phyloP scores from a whole-genome alignment of 192 early-diverging fungal species.

The Coemansia furcata region DNA sequence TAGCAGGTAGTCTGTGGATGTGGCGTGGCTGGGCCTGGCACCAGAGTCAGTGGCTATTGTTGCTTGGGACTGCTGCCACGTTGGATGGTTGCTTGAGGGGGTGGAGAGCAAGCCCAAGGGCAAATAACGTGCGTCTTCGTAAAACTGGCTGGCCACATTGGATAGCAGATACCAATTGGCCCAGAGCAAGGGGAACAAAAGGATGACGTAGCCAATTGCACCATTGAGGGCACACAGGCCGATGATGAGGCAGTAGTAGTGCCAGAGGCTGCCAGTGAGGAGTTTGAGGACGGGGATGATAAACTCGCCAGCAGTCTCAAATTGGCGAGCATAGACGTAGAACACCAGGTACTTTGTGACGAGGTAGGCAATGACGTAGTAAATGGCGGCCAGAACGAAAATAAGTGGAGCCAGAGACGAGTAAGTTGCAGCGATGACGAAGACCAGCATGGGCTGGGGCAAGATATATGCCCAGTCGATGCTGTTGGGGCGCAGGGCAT shows the following conservation, averaged over 20 bases:
- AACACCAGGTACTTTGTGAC: slow-evolving; percentile 74
- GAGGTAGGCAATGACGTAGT: slow-evolving; percentile 63
- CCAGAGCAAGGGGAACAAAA: slow-evolving; percentile 47
- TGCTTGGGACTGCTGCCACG: neutral
- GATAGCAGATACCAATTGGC: slow-evolving; percentile 42
- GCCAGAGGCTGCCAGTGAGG: slow-evolving; percentile 46
- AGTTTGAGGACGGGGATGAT: slow-evolving; percentile 47
- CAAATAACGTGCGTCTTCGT: slow-evolving; percentile 38
- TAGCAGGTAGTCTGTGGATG: slow-evolving; percentile 43
- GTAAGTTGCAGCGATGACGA: slow-evolving; percentile 73
- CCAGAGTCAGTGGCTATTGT: neutral
- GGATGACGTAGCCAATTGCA: slow-evolving; percentile 35
- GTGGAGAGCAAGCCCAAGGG: slow-evolving; percentile 27
- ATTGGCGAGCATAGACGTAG: slow-evolving; percentile 73
- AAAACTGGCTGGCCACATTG: slow-evolving; percentile 41
- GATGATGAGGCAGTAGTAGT: slow-evolving; percentile 51
- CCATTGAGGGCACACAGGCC: slow-evolving; percentile 47
- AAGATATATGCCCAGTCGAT: slow-evolving; percentile 68
- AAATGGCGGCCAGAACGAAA: slow-evolving; percentile 66
- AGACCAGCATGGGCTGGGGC: slow-evolving; percentile 67
- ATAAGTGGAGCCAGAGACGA: slow-evolving; percentile 71
- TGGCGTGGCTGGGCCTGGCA: slow-evolving; percentile 27
- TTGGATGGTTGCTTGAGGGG: neutral
- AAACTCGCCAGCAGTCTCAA: slow-evolving; percentile 64
- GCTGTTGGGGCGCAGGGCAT: slow-evolving; percentile 62